These are phyloP conservation scores for Phanerochaete sordida DNA, from an alignment of 768 basidiomycete genomes.

Conservation along the genomic window DNA sequence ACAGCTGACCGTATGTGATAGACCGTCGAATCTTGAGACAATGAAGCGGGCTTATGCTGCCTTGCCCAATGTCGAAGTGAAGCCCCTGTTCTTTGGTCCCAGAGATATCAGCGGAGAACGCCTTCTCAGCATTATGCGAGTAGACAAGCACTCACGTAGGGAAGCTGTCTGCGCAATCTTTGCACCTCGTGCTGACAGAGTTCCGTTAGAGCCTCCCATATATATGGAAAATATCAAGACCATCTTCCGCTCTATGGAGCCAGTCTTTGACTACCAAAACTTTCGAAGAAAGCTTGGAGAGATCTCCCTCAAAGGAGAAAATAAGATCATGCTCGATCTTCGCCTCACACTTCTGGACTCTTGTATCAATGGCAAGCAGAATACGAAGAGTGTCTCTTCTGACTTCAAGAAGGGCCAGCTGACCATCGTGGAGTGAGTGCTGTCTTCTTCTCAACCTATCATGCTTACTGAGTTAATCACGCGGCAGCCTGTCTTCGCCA, in stretches of 20 bases:
- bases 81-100: slow-evolving; percentile 50
- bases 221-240: slow-evolving; percentile 58
- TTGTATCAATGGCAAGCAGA: slow-evolving; percentile 40
- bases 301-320: slow-evolving; percentile 55
- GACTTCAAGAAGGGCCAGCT: slow-evolving; percentile 57
- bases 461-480: background rate
- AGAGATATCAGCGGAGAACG: slow-evolving; percentile 60
- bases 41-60: slow-evolving; percentile 53
- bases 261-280: slow-evolving; percentile 46
- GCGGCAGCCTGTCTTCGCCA: slow-evolving; percentile 54
- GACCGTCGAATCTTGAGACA: slow-evolving; percentile 44
- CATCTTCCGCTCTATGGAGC: slow-evolving; percentile 61
- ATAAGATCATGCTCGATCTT: slow-evolving; percentile 55
- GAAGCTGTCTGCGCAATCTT: background rate
- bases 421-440: slow-evolving; percentile 52
- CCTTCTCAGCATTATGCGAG: slow-evolving; percentile 66
- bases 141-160: slow-evolving; percentile 41
- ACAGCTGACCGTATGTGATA: background rate
- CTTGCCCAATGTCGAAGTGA: slow-evolving; percentile 42
- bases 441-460: background rate
- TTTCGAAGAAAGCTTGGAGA: slow-evolving; percentile 46
- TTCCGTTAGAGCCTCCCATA: slow-evolving; percentile 32
- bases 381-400: slow-evolving; percentile 4
- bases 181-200: slow-evolving; percentile 6
- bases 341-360: slow-evolving; percentile 57